These are phyloP conservation scores for Penicillium bovifimosum DNA, from an alignment of 495 filamentous ascomycete species.

Conservation along the genomic window DNA sequence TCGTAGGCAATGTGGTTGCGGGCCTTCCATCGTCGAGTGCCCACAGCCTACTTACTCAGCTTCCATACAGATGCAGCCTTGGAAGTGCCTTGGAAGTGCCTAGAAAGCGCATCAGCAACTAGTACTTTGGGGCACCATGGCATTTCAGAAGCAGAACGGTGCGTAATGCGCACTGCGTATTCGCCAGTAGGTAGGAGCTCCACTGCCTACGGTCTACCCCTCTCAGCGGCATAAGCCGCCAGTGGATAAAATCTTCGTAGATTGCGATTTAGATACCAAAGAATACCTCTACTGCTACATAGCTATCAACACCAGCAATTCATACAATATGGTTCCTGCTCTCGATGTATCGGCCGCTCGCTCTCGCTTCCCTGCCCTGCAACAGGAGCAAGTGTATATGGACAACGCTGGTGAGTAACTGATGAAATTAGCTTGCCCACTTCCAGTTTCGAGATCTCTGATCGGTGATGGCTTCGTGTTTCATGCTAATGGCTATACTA, in stretches of 20 bases:
- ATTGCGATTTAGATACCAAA: background rate
- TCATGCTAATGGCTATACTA: background rate
- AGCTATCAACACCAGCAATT: background rate
- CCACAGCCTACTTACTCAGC: background rate
- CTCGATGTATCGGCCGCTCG: slow-evolving; percentile 53
- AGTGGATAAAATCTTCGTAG: background rate
- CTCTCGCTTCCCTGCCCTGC: slow-evolving; percentile 58
- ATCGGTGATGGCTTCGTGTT: background rate
- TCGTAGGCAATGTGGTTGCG: background rate
- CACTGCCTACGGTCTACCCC: slow-evolving; percentile 2
- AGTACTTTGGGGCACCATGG: too few species aligned
- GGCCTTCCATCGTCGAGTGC: too few species aligned
- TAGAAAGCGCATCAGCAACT: too few species aligned
- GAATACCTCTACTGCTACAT: background rate
- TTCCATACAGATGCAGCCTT: background rate
- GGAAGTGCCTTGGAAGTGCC: too few species aligned
- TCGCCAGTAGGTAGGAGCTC: background rate
- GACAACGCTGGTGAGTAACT: slow-evolving; percentile 54
- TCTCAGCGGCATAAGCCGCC: slow-evolving; percentile 3
- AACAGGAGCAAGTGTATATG: slow-evolving; percentile 61
- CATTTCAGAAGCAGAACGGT: background rate
- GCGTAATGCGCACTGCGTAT: too few species aligned
- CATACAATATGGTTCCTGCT: slow-evolving; percentile 11
- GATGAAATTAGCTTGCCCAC: background rate
- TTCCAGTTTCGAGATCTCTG: background rate